These are phyloP conservation scores for Ustilago esculenta DNA, from an alignment of 1,284 basidiomycete genomes.

Conservation along the genomic window DNA sequence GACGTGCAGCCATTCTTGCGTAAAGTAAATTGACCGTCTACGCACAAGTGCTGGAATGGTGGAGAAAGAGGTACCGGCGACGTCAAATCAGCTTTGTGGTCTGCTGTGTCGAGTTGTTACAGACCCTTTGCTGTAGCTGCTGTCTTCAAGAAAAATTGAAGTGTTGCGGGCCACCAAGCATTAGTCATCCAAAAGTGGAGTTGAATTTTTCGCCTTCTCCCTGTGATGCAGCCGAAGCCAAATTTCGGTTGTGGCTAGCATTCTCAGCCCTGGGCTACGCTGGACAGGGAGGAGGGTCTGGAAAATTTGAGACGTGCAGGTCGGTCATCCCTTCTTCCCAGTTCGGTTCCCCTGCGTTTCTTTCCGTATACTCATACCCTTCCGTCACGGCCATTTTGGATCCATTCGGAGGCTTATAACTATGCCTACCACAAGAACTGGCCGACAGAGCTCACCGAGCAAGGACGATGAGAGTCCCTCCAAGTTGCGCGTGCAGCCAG, in stretches of 20 bases:
- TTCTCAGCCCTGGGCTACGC: too few relatives aligned
- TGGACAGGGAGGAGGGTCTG: too few relatives aligned
- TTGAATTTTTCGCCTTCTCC: conserved; percentile 4
- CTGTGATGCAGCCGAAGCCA: background rate
- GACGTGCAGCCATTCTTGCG: conserved; percentile 32
- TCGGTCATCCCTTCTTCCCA: background rate
- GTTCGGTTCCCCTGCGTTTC: background rate
- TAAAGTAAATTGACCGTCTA: too few relatives aligned
- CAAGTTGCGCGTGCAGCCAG: conserved; percentile 41
- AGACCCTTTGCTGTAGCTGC: background rate
- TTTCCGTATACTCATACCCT: background rate
- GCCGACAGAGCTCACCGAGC: conserved; percentile 41
- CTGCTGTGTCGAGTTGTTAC: background rate
- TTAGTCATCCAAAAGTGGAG: conserved; percentile 32
- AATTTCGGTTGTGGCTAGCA: conserved; percentile 1
- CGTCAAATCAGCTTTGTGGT: conserved; percentile 9
- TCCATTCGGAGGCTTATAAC: background rate
- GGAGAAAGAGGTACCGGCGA: background rate
- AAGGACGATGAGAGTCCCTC: conserved; percentile 32
- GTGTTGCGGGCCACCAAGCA: too few relatives aligned
- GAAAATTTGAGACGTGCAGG: background rate
- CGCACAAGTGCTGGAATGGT: conserved; percentile 4
- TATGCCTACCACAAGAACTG: conserved; percentile 40
- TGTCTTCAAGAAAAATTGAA: too few relatives aligned
- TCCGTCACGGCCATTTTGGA: background rate